Base-by-base conservation (phyloP, 495 filamentous ascomycete genomes). In the Aspergillus haitiensis region DNA sequence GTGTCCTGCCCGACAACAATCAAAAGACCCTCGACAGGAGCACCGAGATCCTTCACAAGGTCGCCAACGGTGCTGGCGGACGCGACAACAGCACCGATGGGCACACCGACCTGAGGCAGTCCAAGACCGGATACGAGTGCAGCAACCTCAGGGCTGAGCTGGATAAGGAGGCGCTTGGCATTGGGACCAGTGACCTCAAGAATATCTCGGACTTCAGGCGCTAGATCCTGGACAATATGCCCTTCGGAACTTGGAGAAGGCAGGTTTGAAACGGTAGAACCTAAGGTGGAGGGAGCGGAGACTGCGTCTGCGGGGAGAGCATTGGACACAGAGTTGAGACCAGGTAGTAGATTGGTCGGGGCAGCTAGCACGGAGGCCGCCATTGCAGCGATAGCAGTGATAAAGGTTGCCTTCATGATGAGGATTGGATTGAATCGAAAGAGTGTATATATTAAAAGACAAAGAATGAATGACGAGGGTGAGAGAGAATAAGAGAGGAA, bases 331-430 rank as follows among this genome's bases (percentile, higher is more conserved):
- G 66, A 62, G 61, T 62, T 47, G 35, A 72, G 27, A 31, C 42
- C 68, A 51, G 66, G 61, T 60, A 71, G 58, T 39, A 60, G 21
- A 58, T 64, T 62, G 39, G 69, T 60, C 45, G 73, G 75, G 56
- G 70, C 72, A 49, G 73, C 75, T 32, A 71, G 35, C 62, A 66
- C 68, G 52, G 68, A 64, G 61, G 62, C 48, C 59, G 73, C 72
- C 51, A 73, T 52, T 53, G 70, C 64, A 54, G 72, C 72, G 52
- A 77, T n/a, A 56, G 64, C 62, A 54, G 73, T 61, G 54, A 69
- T 59, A 42, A 74, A 69, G 37, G 70, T 67, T 56, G 67, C 67
- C 73, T 76, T 76, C 73, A 76, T 74, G 60, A 35, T 76, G 68
- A 64, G 16, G 62, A 33, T 61, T 37, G 36, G 13, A 46, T 63